Evolutionary conservation across 257 asterid genomes (phyloP).

Genomic region (Verbena officinalis): DNA sequence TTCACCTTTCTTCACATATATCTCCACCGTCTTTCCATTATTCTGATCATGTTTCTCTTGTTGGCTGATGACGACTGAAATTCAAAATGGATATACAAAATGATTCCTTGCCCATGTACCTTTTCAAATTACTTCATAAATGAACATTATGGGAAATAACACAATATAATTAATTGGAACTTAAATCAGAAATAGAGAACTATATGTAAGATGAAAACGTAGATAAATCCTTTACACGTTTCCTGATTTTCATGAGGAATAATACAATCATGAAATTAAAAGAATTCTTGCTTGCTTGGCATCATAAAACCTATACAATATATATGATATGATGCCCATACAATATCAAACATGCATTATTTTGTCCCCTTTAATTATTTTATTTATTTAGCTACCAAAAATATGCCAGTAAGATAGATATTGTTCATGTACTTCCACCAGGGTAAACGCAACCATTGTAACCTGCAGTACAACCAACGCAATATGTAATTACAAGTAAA

Average conservation of each 20-base stretch:
- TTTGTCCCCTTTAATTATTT: background rate
- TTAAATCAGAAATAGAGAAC: background rate
- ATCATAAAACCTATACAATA: constrained; percentile 26
- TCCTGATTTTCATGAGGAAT: background rate
- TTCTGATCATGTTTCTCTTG: too few species aligned
- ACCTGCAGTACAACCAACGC: constrained; percentile 44
- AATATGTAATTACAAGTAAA: too few species aligned
- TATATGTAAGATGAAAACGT: background rate
- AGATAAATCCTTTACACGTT: background rate
- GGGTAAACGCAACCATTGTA: constrained; percentile 62
- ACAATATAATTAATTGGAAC: background rate
- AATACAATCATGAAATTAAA: constrained; percentile 20
- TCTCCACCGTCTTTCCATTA: background rate
- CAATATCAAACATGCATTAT: background rate
- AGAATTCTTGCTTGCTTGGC: constrained; percentile 15
- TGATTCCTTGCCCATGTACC: too few species aligned
- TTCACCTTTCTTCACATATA: constrained; percentile 11
- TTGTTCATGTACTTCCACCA: constrained; percentile 35
- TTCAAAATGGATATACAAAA: background rate
- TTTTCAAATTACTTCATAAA: background rate
- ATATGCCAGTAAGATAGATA: background rate
- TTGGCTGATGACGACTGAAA: too few species aligned
- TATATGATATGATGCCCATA: background rate
- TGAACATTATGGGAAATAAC: background rate
- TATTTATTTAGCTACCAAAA: constrained; percentile 12